Base-by-base conservation (phyloP, 331 rosid species). In the Ulmus americana region DNA sequence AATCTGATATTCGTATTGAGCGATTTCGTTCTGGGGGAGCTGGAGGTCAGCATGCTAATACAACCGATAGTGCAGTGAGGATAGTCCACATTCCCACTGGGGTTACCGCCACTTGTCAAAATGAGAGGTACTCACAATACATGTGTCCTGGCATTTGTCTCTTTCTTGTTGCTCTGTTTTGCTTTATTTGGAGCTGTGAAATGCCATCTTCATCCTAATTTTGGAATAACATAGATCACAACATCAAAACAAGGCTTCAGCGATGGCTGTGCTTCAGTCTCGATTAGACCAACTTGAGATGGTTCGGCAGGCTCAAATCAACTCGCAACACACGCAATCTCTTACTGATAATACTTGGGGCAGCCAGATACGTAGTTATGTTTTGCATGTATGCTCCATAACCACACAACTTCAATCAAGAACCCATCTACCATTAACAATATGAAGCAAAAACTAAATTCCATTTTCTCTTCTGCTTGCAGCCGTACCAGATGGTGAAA, bases 331-430 rank as follows among this genome's bases (percentile, higher is more conserved):
- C 76, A 85, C 98, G 35, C 91, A 87, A 45, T 89, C 97, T 59
- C 91, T 92, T 18, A 89, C 98, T 3, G 98, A 88, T 65, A 92
- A 89, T 67, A 89, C 97, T 22, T 87, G 97, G 98, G 98, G 97
- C 40, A 87, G 75, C 81, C 98, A 92, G 85, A 89, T 89, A 20
- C 95, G 97, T 20, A 92, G 95, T 77, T 89, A 89, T 67, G 97
- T 92, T 64, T 91, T 92, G 10, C 98, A 89, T 74, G 98, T 92
- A 83, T 15, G 79, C 73, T 77, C 69, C 65, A 45, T 39, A 22
- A 62, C 76, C 67, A 45, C 60, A 41, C 61, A 69, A 64, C 6
- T 61, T 52, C 38, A 48, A 64, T 16, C 41, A 4, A 59, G 22
- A 51, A n/a, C 16, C 6, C 58, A n/a, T 55, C 22, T 48, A 46